Evolutionary conservation across 148 eudicot species (phyloP), one percentile per base, ranked within the genome.

Genomic region (Chenopodium suecicum): DNA sequence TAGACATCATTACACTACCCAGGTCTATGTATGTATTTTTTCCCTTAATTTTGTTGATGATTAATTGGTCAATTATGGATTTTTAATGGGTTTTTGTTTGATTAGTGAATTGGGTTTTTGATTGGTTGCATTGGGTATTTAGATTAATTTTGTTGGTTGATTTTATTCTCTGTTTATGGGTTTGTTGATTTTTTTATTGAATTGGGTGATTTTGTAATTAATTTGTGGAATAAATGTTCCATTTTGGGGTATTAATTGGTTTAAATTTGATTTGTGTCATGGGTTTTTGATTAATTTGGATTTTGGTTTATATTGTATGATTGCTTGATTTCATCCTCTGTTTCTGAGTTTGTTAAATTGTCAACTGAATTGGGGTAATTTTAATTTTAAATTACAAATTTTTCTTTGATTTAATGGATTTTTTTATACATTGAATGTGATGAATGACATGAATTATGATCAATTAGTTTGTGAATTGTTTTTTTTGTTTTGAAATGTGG

Each of bases 11-110:
- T 97, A 97, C 47, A 94, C 93, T 0, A 78, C 79, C 4, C 90
- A 97, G 74, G 88, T 97, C 69, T 88, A 91, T 91, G 99, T 97
- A 90, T 27, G 96, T 78, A 32, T 22, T 11, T 47, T 64, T 37
- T 11, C 37, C 20, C 58, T 75, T 44, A 9, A 9, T 48, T 54
- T 19, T 27, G 17, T 20, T 7, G 29, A 1, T 27, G 29, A 44
- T 50, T 17, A 67, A 46, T 41, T 29, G 4, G 0, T 4, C 1
- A 58, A 7, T 66, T 66, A 6, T 78, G 5, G 6, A 8, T 32
- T 71, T 37, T n/a, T 56, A 6, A 41, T 25, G 63, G 31, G 16
- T 73, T 17, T 29, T 20, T 69, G 29, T n/a, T 29, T 47, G n/a
- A 20, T 68, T 58, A 54, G 65, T 71, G 16, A 19, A 47, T 80